These are phyloP conservation scores for Diaporthe citriasiana DNA, from an alignment of 2,329 filamentous ascomycete species.

Conservation along the genomic window DNA sequence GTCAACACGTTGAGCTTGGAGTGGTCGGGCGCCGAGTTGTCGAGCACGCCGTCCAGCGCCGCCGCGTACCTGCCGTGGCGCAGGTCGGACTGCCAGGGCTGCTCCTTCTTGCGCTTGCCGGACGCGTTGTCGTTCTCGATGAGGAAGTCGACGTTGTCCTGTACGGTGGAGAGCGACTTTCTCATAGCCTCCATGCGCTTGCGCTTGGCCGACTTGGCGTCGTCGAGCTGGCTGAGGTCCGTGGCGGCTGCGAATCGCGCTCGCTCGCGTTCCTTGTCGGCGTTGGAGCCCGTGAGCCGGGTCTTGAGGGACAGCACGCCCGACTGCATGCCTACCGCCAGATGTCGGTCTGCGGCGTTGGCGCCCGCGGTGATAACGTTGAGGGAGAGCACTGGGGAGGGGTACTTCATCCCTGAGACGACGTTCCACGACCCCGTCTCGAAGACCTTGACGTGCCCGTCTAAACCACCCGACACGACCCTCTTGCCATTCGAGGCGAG, in stretches of 20 bases:
- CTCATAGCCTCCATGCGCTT: constrained; percentile 67
- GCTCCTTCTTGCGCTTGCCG: constrained; percentile 71
- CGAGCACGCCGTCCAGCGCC: constrained; percentile 85
- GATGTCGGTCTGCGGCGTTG: constrained; percentile 86
- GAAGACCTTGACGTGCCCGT: constrained; percentile 97
- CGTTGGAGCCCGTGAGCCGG: constrained; percentile 86
- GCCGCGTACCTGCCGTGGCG: constrained; percentile 82
- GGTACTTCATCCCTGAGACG: constrained; percentile 94
- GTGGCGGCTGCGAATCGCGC: constrained; percentile 82
- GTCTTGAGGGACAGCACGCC: constrained; percentile 93
- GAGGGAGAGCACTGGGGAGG: constrained; percentile 88
- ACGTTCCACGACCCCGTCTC: constrained; percentile 96
- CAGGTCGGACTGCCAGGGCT: constrained; percentile 84
- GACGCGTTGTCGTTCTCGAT: constrained; percentile 77
- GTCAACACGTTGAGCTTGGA: constrained; percentile 77
- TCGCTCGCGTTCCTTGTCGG: constrained; percentile 82
- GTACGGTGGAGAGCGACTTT: constrained; percentile 80
- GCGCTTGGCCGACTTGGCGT: constrained; percentile 74
- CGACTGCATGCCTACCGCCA: constrained; percentile 94
- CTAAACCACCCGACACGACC: constrained; percentile 88
- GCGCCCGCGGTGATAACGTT: constrained; percentile 79
- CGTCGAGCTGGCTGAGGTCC: constrained; percentile 85
- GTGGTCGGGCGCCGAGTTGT: constrained; percentile 64
- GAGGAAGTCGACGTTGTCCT: constrained; percentile 88
- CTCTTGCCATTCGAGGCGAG: constrained; percentile 85